Percentiles rank a stretch among this genome's conserved stretches.
phyloP scores from a whole-genome alignment of 2,329 filamentous ascomycete genomes.

The Trichoderma atrobrunneum region DNA sequence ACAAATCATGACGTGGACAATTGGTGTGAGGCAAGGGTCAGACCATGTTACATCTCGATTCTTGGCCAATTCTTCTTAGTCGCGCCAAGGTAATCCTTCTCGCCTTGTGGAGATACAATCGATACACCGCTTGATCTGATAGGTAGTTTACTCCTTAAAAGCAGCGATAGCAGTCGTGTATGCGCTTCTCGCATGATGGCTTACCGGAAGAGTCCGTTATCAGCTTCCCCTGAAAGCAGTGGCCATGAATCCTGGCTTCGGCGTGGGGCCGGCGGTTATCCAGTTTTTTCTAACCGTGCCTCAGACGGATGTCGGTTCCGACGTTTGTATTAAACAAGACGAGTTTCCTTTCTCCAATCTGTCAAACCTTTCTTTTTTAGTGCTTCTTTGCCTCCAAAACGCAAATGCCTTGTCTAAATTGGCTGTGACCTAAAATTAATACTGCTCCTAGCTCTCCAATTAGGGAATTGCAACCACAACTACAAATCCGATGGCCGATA shows the following conservation, averaged over 20 bases:
- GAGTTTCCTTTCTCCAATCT: neutral
- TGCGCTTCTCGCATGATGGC: neutral
- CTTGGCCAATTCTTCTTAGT: neutral
- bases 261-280: conserved; percentile 15
- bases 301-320: conserved; percentile 18
- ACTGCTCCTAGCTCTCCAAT: neutral
- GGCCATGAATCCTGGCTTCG: conserved; percentile 3
- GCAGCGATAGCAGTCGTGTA: neutral
- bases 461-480: neutral
- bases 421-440: neutral
- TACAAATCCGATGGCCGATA: neutral
- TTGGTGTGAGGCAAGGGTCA: neutral
- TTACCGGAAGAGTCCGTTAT: neutral
- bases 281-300: conserved; percentile 6
- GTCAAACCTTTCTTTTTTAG: neutral
- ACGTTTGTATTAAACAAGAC: conserved; percentile 8
- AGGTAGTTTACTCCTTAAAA: neutral
- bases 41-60: neutral
- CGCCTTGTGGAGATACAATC: neutral
- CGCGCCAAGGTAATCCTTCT: neutral
- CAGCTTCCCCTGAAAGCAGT: neutral
- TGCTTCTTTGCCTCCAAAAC: neutral
- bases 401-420: neutral
- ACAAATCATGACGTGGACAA: neutral
- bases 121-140: neutral